Evolutionary conservation across 345 rosid genomes (phyloP).

Genomic region (Salix brachista): DNA sequence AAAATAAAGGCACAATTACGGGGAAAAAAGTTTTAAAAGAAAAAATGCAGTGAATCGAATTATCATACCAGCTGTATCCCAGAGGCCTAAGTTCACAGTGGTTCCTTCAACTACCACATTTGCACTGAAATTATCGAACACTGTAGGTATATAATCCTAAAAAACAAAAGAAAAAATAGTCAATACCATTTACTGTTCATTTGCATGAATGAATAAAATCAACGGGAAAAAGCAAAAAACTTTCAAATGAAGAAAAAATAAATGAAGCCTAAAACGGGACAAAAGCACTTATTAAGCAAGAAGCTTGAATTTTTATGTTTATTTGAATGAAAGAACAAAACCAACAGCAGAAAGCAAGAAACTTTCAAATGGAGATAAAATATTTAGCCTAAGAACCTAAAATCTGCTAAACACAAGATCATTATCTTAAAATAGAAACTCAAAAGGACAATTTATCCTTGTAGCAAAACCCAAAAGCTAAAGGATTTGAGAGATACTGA

Average conservation of each 20-base stretch:
- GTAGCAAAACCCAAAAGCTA: neutral
- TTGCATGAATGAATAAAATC: neutral
- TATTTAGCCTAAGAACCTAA: neutral
- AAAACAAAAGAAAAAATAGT: neutral
- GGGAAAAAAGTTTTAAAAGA: neutral
- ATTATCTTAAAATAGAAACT: neutral
- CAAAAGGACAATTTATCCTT: neutral
- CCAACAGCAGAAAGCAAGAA: neutral
- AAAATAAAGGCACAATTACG: neutral
- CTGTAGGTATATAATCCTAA: conserved; percentile 97
- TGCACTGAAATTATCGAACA: conserved; percentile 97
- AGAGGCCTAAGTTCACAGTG: conserved; percentile 90
- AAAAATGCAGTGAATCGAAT: neutral
- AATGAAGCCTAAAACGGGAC: neutral
- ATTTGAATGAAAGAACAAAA: neutral
- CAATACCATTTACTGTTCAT: neutral
- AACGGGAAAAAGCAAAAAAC: neutral
- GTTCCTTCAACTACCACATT: conserved; percentile 88
- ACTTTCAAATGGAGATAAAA: neutral
- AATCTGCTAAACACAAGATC: conserved; percentile 1
- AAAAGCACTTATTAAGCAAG: no score
- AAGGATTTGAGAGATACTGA: neutral
- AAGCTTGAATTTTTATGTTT: neutral
- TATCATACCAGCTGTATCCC: conserved; percentile 96
- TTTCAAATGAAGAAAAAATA: neutral